Conservation (phyloP, 2,329 filamentous ascomycete species). For the Stromatinia cepivora region DNA sequence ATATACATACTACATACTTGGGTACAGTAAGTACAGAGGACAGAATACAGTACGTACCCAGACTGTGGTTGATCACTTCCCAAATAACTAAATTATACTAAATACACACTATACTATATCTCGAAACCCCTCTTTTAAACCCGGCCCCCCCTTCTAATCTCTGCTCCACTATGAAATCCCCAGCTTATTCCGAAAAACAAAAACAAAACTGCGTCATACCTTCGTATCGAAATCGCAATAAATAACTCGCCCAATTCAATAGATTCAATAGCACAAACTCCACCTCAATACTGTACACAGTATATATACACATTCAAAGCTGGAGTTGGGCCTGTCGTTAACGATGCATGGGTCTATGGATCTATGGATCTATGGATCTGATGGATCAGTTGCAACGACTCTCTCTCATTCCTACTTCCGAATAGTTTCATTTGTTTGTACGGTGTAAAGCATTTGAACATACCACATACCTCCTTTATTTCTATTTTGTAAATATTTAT, state of each 20-base stretch:
- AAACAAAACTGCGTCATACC: neutral
- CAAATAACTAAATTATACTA: neutral
- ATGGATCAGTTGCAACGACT: too few species aligned
- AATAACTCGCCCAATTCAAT: too few species aligned
- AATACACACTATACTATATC: too few species aligned
- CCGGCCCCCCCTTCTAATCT: neutral
- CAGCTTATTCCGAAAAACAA: neutral
- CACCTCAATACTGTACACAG: neutral
- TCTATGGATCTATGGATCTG: neutral
- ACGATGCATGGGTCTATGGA: too few species aligned
- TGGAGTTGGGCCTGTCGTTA: neutral
- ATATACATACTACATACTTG: too few species aligned
- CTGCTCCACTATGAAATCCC: neutral
- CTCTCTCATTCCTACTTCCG: too few species aligned
- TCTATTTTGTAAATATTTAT: neutral
- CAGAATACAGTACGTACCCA: neutral
- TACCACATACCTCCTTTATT: conserved; percentile 6
- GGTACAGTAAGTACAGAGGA: too few species aligned
- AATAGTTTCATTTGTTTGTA: neutral
- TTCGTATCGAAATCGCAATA: too few species aligned
- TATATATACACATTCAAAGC: neutral
- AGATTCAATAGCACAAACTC: neutral
- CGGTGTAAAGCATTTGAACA: neutral
- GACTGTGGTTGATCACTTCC: neutral
- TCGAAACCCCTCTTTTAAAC: neutral